Conservation (phyloP, 192 early-diverging fungal species). For the Obelidium mucronatum region DNA sequence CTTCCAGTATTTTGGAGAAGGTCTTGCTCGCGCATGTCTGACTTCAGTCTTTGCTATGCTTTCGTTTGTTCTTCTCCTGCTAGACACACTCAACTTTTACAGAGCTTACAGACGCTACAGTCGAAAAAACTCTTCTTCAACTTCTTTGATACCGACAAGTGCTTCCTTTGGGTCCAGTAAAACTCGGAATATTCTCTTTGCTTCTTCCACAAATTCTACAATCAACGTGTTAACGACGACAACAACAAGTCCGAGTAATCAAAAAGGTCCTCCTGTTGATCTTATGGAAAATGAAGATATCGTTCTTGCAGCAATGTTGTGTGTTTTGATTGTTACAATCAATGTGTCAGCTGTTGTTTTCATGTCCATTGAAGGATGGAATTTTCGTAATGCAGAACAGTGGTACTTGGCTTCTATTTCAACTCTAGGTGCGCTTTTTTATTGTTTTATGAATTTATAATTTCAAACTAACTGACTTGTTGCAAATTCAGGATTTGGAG, state of each 20-base stretch:
- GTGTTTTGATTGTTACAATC: slow-evolving; percentile 12
- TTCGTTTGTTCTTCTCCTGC: not conserved
- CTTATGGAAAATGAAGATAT: slow-evolving; percentile 15
- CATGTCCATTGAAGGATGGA: slow-evolving; percentile 33
- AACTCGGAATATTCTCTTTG: not conserved
- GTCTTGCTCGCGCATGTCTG: slow-evolving; percentile 21
- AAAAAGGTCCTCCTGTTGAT: slow-evolving; percentile 8
- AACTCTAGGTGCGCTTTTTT: slow-evolving; percentile 11
- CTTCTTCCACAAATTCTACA: not conserved
- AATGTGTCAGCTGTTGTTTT: slow-evolving; percentile 11
- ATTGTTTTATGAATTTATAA: not conserved
- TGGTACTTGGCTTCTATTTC: slow-evolving; percentile 33
- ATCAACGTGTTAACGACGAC: not conserved
- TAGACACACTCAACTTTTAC: not conserved
- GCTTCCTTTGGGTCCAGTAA: too few species aligned
- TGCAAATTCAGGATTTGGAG: slow-evolving; percentile 23
- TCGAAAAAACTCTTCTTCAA: not conserved
- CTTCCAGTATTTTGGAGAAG: slow-evolving; percentile 23
- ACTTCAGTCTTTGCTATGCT: not conserved
- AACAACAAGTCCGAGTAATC: not conserved
- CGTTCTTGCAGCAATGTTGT: slow-evolving; percentile 3
- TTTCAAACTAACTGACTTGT: not conserved
- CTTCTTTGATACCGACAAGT: not conserved
- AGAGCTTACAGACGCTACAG: not conserved
- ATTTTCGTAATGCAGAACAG: slow-evolving; percentile 22